phyloP scores from a whole-genome alignment of 2,329 filamentous ascomycete genomes.

The Diaporthe amygdali region DNA sequence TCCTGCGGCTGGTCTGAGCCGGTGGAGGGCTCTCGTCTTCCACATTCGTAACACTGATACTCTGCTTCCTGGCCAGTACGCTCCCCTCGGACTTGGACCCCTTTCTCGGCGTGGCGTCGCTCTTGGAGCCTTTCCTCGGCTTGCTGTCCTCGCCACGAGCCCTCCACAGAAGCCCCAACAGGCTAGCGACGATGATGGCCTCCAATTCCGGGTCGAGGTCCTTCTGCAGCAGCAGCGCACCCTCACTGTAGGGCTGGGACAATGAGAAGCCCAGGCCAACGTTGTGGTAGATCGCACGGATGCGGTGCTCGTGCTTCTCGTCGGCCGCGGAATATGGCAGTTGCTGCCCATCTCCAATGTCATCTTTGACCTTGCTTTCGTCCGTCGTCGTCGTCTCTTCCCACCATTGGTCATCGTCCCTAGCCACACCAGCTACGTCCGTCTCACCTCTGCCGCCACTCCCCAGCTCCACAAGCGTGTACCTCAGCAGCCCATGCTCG shows the following conservation, averaged over 20 bases:
- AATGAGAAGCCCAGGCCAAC: slow-evolving; percentile 24
- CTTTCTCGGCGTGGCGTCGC: background rate
- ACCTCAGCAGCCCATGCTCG: slow-evolving; percentile 24
- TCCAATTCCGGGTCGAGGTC: slow-evolving; percentile 20
- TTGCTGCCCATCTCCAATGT: background rate
- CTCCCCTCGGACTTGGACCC: slow-evolving; percentile 2
- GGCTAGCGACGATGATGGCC: slow-evolving; percentile 22
- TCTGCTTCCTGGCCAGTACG: background rate
- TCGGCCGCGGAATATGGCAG: slow-evolving; percentile 4
- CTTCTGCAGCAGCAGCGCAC: slow-evolving; percentile 18
- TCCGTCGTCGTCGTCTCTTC: background rate
- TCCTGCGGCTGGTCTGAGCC: background rate
- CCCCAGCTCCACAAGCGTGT: slow-evolving; percentile 22
- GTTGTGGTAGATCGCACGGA: slow-evolving; percentile 25
- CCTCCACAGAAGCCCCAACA: slow-evolving; percentile 23
- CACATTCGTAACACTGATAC: background rate
- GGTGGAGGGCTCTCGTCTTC: background rate
- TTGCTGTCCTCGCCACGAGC: slow-evolving; percentile 10
- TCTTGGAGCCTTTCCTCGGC: slow-evolving; percentile 17
- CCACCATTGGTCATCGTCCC: background rate
- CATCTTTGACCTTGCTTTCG: background rate
- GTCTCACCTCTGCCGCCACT: background rate
- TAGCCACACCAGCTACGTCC: no score
- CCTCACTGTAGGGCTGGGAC: slow-evolving; percentile 24
- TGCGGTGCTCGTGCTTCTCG: background rate